phyloP scores from a whole-genome alignment of 78 protist species.

The Emiliania huxleyi region DNA sequence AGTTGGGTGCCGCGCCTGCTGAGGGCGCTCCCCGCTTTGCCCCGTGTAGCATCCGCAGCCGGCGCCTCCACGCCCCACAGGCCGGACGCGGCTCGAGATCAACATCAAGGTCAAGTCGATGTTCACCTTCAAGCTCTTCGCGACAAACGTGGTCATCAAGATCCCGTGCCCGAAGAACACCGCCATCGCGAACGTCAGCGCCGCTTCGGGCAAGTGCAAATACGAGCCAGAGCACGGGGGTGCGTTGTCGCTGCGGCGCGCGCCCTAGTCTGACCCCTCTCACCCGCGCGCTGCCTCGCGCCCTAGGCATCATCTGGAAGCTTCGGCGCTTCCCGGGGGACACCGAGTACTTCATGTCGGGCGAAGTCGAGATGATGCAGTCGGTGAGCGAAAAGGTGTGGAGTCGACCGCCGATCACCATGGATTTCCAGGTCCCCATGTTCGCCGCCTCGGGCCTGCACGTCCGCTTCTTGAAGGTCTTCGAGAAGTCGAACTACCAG shows the following conservation, averaged over 20 bases:
- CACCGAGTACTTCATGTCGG: constrained; percentile 67
- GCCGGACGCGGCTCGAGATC: constrained; percentile 86
- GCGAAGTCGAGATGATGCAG: constrained; percentile 82
- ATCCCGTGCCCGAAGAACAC: constrained; percentile 92
- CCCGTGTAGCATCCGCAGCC: no score
- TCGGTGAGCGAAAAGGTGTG: constrained; percentile 68
- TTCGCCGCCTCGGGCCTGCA: constrained; percentile 92
- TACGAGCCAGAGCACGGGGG: constrained; percentile 84
- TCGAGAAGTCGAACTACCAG: constrained; percentile 70
- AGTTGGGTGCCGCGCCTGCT: no score
- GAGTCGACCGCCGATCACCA: constrained; percentile 90
- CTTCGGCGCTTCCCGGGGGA: constrained; percentile 68
- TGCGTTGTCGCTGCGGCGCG: no score
- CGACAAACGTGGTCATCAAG: constrained; percentile 53
- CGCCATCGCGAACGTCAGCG: constrained; percentile 69
- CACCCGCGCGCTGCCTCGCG: no score
- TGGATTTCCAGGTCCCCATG: constrained; percentile 97
- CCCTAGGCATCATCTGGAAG: constrained; percentile 88
- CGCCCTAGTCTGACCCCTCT: no score
- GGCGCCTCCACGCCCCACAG: no score
- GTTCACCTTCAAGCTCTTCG: constrained; percentile 27
- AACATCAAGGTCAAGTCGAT: constrained; percentile 53
- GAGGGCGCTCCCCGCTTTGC: no score
- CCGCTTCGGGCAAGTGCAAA: constrained; percentile 85
- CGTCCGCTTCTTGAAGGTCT: constrained; percentile 88